phyloP scores from a whole-genome alignment of 352 stramenopile species.

The Pythium dissotocum region DNA sequence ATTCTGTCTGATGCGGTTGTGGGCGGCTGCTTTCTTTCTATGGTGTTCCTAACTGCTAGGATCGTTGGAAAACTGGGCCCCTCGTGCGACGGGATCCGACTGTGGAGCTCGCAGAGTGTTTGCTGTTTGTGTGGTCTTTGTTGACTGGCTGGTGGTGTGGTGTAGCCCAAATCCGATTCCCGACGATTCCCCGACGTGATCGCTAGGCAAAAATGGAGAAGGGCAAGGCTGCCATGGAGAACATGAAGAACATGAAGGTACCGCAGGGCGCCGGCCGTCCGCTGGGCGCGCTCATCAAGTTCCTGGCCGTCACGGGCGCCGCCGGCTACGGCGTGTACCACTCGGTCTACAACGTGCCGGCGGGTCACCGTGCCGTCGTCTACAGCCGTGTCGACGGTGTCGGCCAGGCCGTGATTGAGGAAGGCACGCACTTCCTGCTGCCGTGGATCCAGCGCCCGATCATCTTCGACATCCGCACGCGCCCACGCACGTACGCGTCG shows the following conservation, averaged over 20 bases:
- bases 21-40: not conserved
- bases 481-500: constrained; percentile 92
- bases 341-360: constrained; percentile 87
- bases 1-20: constrained; percentile 14
- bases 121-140: constrained; percentile 26
- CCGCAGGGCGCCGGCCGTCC: constrained; percentile 59
- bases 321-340: constrained; percentile 80
- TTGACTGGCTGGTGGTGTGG: constrained; percentile 32
- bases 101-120: constrained; percentile 14
- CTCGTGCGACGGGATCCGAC: constrained; percentile 6
- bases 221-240: constrained; percentile 58
- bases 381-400: constrained; percentile 91
- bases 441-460: constrained; percentile 98
- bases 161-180: not conserved
- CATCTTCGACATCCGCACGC: constrained; percentile 94
- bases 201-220: constrained; percentile 15
- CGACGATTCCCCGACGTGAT: constrained; percentile 1
- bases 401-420: constrained; percentile 72
- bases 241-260: constrained; percentile 91
- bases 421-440: constrained; percentile 97
- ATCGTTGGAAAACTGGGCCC: too few relatives aligned
- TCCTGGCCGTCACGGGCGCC: constrained; percentile 58
- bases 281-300: constrained; percentile 56
- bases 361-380: constrained; percentile 87
- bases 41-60: constrained; percentile 17